Base-by-base conservation (phyloP, 179 eudicot genomes). In the Camellia oleifera region DNA sequence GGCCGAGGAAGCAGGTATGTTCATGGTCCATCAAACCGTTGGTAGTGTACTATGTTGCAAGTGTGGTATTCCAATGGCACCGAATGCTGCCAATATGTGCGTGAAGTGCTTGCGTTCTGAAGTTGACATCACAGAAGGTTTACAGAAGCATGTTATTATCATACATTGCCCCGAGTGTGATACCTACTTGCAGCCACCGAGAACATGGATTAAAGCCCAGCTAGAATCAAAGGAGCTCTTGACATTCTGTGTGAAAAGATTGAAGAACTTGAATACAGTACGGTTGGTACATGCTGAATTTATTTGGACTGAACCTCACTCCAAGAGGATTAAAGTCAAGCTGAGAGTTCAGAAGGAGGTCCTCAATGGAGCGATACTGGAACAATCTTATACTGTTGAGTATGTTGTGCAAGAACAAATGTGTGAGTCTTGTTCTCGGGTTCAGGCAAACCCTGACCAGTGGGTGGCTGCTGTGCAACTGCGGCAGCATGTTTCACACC, bases 71-170 rank as follows among this genome's bases (percentile, higher is more conserved):
- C 76, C 82, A 13, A 91, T 91, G 90, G 85, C 79, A 56, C 94
- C 94, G 18, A 91, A 92, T 80, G 92, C 91, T 8, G 93, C 92
- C 42, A 92, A 92, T 76, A 92, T 91, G 95, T 91, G 97, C 8
- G 87, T 86, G 54, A 86, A 76, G 61, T 92, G 95, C 84, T 77
- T 92, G 82, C 82, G 89, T 9, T 87, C 89, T 0, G 91, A 91
- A 77, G 80, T 91, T 44, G 90, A 92, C 85, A 92, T 92, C 54
- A 91, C 93, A 9, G 95, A 91, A 83, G 95, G 91, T 8, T 77
- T 92, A 26, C 84, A 83, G 61, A 93, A 88, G 88, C 89, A 85
- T 13, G 90, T 86, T 15, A 88, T 82, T 2, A 78, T 93, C 71
- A 48, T 83, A 18, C 84, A 58, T 64, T 91, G 94, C 83, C 89